Conservation (phyloP, 2,329 filamentous ascomycete genomes). For the Xylaria sp. region DNA sequence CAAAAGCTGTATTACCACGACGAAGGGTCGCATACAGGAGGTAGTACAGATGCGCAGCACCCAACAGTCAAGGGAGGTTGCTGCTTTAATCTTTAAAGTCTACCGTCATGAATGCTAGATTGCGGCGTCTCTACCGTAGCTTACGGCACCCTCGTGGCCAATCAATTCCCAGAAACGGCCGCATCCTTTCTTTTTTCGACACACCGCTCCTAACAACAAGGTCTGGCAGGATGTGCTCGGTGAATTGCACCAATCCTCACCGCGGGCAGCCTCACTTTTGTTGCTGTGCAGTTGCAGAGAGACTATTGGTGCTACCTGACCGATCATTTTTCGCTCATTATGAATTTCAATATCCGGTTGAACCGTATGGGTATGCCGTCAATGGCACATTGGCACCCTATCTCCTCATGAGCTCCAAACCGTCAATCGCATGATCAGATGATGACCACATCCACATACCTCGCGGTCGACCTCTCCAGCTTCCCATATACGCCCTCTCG, state of each 20-base stretch:
- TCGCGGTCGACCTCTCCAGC: conserved; percentile 4
- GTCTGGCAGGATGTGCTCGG: conserved; percentile 42
- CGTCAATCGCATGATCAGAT: conserved; percentile 18
- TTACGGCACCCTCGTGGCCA: conserved; percentile 23
- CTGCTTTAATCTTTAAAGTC: conserved; percentile 21
- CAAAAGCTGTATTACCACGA: conserved; percentile 28
- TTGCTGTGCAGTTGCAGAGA: conserved; percentile 34
- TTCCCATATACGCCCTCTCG: neutral
- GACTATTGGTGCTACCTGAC: conserved; percentile 42
- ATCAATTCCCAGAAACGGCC: conserved; percentile 19
- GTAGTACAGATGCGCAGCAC: conserved; percentile 4
- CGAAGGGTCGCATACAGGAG: conserved; percentile 12
- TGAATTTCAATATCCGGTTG: conserved; percentile 31
- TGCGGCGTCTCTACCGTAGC: conserved; percentile 20
- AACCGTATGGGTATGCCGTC: conserved; percentile 20
- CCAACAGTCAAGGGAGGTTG: conserved; percentile 4
- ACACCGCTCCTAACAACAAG: conserved; percentile 37
- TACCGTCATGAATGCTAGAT: conserved; percentile 24
- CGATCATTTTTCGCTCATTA: conserved; percentile 37
- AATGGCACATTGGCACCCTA: neutral
- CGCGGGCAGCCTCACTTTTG: conserved; percentile 40
- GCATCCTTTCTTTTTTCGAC: conserved; percentile 25
- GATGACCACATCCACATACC: conserved; percentile 14
- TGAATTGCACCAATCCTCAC: conserved; percentile 46
- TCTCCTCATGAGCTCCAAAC: conserved; percentile 13